Percentiles rank a stretch among this genome's conserved stretches.
These are phyloP conservation scores for Polygonum maritimum DNA, from an alignment of 148 eudicot species.

Conservation along the genomic window DNA sequence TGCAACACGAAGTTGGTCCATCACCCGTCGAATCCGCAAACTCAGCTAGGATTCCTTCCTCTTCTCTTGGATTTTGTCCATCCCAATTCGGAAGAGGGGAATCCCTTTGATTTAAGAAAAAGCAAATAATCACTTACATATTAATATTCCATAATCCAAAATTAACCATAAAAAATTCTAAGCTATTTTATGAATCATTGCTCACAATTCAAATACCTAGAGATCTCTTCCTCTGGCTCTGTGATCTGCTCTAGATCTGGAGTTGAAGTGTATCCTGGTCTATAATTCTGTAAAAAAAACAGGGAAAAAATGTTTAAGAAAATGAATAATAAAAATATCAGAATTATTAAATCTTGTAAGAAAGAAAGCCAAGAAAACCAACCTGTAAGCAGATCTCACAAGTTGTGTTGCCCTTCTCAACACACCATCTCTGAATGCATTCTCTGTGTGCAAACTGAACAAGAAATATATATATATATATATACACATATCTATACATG, in stretches of 20 bases:
- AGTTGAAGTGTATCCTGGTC: constrained; percentile 62
- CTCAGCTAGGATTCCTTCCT: background rate
- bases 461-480: background rate
- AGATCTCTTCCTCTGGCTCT: constrained; percentile 25
- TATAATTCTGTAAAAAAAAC: constrained; percentile 51
- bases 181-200: too few relatives aligned
- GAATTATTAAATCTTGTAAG: too few relatives aligned
- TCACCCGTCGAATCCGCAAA: constrained; percentile 24
- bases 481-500: background rate
- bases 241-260: constrained; percentile 31
- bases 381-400: constrained; percentile 98
- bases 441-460: constrained; percentile 49
- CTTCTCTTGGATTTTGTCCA: constrained; percentile 34
- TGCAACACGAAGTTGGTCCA: constrained; percentile 44
- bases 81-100: background rate
- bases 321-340: background rate
- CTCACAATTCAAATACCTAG: constrained; percentile 30
- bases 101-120: background rate
- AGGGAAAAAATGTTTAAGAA: background rate
- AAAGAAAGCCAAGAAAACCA: constrained; percentile 17
- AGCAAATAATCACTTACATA: too few relatives aligned
- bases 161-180: too few relatives aligned
- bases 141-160: too few relatives aligned
- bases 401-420: constrained; percentile 76
- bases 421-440: constrained; percentile 69